Base-by-base conservation (phyloP, 2,329 filamentous ascomycete species). In the Botrytis squamosa region DNA sequence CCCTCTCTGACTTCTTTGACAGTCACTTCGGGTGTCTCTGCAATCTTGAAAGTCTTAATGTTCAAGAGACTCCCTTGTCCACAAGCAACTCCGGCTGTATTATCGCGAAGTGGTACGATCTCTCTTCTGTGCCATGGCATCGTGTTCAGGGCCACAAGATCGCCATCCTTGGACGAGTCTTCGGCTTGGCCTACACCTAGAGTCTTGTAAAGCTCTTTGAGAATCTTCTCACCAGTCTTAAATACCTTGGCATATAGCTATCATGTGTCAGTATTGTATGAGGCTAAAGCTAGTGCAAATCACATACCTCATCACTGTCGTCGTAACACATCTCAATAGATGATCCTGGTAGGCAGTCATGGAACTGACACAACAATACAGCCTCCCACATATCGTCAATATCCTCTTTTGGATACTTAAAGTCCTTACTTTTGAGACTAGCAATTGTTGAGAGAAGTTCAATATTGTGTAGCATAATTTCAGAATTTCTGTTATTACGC, bases 321-420 rank as follows among this genome's bases (percentile, higher is more conserved):
- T 97, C 93, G 79, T 98, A 98, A 82, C 94, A 97, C 94, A 98
- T 98, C 82, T 97, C 95, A 78, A 99, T 98, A 49, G 90, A 93
- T 81, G 94, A 98, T 73, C 96, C 96, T 0, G 96, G 96, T 70
- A 99, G 86, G 81, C 96, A 98, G 81, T 99, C 96, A 77, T 99
- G 96, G 86, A 99, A 99, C 80, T 99, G 96, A 77, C 95, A 98
- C 40, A 98, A 88, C 38, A 98, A 86, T 4, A 95, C 92, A 72
- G 88, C 88, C 84, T 98, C 95, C 96, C 96, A 99, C 90, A 99
- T 97, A 73, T 92, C 88, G 80, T 99, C 96, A 72, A 99, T 91
- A n/a, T 96, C 90, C 81, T 92, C 89, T 83, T 97, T 98, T 16
- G 96, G 96, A 81, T 98, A 99, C 80, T 92, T 92, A 85, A 97